Base-by-base conservation (phyloP, 768 basidiomycete species). In the Termitomyces eurrhizus region DNA sequence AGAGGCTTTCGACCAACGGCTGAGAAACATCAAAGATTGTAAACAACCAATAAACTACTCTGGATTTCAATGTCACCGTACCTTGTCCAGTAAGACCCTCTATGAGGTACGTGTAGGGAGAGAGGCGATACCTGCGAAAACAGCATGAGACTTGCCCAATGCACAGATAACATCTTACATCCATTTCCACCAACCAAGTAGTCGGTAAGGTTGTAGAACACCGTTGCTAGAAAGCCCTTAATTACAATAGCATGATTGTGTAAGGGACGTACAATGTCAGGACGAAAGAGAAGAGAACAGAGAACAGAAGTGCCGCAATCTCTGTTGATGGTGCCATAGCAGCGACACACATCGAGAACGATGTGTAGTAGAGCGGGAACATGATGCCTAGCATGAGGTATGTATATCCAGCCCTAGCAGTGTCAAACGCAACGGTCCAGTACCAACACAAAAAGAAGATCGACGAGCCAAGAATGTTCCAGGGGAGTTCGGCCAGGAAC, bases 401-500 rank as follows among this genome's bases (percentile, higher is more conserved):
- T 1, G 82, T 84, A 70, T 80, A 88, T 3, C 78, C 88, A 2
- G 75, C 85, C 44, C 87, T 75, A 13, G 78, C 75, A 7, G 66
- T 75, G 2, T 76, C 75, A 67, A 85, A 85, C 1, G 85, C 87
- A 26, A 89, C 84, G 1, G 87, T 86, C 84, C 85, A 89, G 69
- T 81, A 90, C 88, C 88, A 90, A 68, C 83, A 87, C 21, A 86
- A 67, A 76, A 84, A 90, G 76, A 84, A 86, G 6, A 90, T 50
- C 0, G 80, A 75, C 0, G 86, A 83, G 29, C 83, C 83, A 1
- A 85, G 14, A 18, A 88, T 81, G 63, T 88, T 87, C 83, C 85
- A 88, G 0, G 87, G 87, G 2, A 88, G 62, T 62, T 88, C 87
- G 7, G 79, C 78, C 4, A 84, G 61, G 59, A 87, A 75, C 59